Evolutionary conservation across 306 rosid species (phyloP), one percentile per base, ranked within the genome.

Genomic region (Begonia masoniana): DNA sequence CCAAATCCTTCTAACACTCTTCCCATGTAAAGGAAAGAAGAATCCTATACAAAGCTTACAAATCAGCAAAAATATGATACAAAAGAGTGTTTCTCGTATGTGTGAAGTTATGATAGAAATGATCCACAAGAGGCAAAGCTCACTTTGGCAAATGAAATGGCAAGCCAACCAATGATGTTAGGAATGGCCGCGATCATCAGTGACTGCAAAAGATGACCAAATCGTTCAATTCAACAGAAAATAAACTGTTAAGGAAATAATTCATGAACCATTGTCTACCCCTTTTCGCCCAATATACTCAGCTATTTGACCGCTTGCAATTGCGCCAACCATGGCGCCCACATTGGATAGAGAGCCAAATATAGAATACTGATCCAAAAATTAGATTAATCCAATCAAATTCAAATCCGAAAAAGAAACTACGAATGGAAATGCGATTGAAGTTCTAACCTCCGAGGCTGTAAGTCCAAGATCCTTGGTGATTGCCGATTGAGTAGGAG

Each of bases 251-350:
- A n/a, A 47, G 6, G 39, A 36, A 15, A 21, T 62, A 50, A 65
- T 51, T 46, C 16, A 48, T 46, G 46, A 14, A 67, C 31, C n/a
- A 11, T 50, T 19, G 36, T 52, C 50, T 69, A 91, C 99, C 92
- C 99, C 99, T 79, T 91, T 91, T 24, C 99, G 88, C 15, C 99
- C 99, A 31, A 86, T 70, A 72, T 81, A 79, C 68, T 91, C 99
- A 12, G 99, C 76, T 71, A 91, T 73, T 64, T 91, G 99, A 49
- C 99, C 99, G 67, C 99, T 91, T 23, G 96, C 75, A 67, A 91
- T 83, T 65, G 99, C 99, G 62, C 99, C 99, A 56, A 91, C 75
- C 99, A 91, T 91, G 48, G 96, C 96, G 51, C 99, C 99, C 49
- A 91, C 97, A 65, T 91, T 91, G 67, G 92, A 85, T 53, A 91